phyloP scores from a whole-genome alignment of 805 yeast species.

The Torulaspora franciscae region DNA sequence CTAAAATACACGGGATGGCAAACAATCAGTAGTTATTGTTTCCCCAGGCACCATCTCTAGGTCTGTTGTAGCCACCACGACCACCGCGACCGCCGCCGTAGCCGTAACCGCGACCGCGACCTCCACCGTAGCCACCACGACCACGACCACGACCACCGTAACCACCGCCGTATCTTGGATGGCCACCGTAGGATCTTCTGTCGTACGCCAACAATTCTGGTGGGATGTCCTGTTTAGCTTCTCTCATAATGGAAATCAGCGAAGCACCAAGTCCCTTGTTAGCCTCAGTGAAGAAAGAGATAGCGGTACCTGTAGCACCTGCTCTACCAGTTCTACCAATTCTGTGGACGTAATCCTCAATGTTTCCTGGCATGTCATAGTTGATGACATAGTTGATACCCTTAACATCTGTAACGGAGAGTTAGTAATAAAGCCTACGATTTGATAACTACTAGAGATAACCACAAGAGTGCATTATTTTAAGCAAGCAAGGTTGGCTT shows the following conservation, averaged over 20 bases:
- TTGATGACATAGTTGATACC: slow-evolving; percentile 92
- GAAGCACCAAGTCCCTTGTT: slow-evolving; percentile 87
- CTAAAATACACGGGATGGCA: slow-evolving; percentile 8
- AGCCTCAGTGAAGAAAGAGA: slow-evolving; percentile 85
- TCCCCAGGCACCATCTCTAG: slow-evolving; percentile 40
- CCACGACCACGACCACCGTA: slow-evolving; percentile 47
- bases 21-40: slow-evolving; percentile 21
- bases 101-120: slow-evolving; percentile 32
- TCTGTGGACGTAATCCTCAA: slow-evolving; percentile 97
- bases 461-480: slow-evolving; percentile 4
- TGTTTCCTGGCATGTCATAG: slow-evolving; percentile 96
- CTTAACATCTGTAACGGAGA: slow-evolving; percentile 71
- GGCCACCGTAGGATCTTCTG: slow-evolving; percentile 67
- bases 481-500: slow-evolving; percentile 12
- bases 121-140: slow-evolving; percentile 44
- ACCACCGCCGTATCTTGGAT: slow-evolving; percentile 55
- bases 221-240: slow-evolving; percentile 90
- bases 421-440: slow-evolving; percentile 26
- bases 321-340: slow-evolving; percentile 99
- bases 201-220: slow-evolving; percentile 72
- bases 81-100: slow-evolving; percentile 41
- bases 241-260: slow-evolving; percentile 82
- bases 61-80: slow-evolving; percentile 33
- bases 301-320: slow-evolving; percentile 92
- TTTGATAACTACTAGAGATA: slow-evolving; percentile 2